A percentile compares a stretch with the other conserved stretches of the same genome.
Evolutionary conservation across 176 grass and related monocot genomes (phyloP).

Genomic region (Cenchrus americanus): DNA sequence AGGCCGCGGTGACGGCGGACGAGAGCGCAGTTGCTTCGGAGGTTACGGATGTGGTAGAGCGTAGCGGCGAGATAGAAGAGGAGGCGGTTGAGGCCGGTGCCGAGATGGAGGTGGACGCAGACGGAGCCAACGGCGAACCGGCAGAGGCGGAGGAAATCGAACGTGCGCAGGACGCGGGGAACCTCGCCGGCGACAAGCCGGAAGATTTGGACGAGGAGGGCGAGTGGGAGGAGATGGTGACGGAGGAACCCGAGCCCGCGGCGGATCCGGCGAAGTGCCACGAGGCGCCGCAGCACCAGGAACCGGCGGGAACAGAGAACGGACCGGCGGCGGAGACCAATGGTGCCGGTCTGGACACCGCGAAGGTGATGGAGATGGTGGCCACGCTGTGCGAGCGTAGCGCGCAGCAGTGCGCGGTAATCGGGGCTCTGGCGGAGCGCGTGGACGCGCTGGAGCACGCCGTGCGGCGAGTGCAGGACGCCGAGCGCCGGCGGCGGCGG

Average conservation of each 20-base stretch:
- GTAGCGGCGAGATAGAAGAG: neutral
- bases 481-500: neutral
- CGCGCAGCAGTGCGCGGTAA: constrained; percentile 56
- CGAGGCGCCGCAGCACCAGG: neutral
- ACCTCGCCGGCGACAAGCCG: neutral
- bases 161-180: neutral
- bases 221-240: constrained; percentile 49
- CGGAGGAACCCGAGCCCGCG: neutral
- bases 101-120: constrained; percentile 23
- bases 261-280: neutral
- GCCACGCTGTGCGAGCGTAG: constrained; percentile 58
- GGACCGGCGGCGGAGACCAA: too few relatives aligned
- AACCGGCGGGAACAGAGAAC: neutral
- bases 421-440: constrained; percentile 43
- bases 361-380: constrained; percentile 64
- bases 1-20: neutral
- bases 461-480: constrained; percentile 49
- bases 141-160: neutral
- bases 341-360: neutral
- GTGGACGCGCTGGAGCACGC: constrained; percentile 59
- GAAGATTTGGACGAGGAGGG: neutral
- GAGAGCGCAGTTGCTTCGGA: neutral
- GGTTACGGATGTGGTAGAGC: neutral
- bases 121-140: neutral
- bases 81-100: neutral